These are phyloP conservation scores for Boletus sp. DNA, from an alignment of 768 basidiomycete genomes.

Conservation along the genomic window DNA sequence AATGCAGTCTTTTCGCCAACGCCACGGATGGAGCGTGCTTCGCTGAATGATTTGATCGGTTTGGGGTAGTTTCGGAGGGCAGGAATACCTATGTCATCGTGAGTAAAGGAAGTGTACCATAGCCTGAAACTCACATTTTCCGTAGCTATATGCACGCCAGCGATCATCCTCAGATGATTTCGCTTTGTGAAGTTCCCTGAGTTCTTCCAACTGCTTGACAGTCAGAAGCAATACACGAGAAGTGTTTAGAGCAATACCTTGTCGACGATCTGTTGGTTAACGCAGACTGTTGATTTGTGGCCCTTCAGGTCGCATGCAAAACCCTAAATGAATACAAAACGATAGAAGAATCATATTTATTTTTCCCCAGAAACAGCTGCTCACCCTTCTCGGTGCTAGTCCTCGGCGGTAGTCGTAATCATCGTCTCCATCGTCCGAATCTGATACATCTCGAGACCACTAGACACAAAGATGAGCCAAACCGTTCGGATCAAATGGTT, in stretches of 20 bases:
- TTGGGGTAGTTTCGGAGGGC: constrained; percentile 53
- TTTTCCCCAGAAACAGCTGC: background rate
- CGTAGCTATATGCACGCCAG: constrained; percentile 67
- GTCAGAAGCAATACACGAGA: background rate
- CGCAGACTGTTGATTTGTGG: constrained; percentile 35
- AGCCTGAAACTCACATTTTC: constrained; percentile 50
- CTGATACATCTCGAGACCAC: constrained; percentile 37
- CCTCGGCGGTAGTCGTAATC: constrained; percentile 15
- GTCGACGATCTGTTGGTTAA: constrained; percentile 73
- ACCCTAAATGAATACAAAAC: constrained; percentile 39
- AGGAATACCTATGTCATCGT: constrained; percentile 48
- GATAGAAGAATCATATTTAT: background rate
- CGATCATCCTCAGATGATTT: constrained; percentile 59
- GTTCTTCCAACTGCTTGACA: constrained; percentile 55
- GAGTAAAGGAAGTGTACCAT: background rate
- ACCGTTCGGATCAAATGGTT: background rate
- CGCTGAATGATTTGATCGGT: constrained; percentile 54
- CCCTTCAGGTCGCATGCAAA: constrained; percentile 63
- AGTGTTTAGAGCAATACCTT: constrained; percentile 45
- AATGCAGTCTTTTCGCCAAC: constrained; percentile 74
- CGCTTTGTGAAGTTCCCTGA: constrained; percentile 61
- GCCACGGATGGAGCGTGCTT: constrained; percentile 59
- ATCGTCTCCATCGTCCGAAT: constrained; percentile 32
- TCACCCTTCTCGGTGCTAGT: constrained; percentile 31
- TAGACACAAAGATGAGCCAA: constrained; percentile 10